Base-by-base conservation (phyloP, 2,329 filamentous ascomycete species). In the Beauveria sp. region DNA sequence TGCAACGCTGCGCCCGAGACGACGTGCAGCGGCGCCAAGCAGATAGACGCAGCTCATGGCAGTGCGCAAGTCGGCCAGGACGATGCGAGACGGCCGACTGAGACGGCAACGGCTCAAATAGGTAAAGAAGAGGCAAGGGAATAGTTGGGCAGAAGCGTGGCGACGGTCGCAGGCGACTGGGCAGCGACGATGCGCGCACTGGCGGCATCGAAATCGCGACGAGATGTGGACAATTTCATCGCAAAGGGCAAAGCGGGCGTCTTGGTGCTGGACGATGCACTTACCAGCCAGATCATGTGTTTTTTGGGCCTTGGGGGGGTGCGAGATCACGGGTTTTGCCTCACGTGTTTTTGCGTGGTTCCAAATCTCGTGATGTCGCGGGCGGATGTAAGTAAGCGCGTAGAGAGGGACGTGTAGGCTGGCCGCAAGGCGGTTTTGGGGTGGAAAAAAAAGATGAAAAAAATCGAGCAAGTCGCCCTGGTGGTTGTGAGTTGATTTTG, bases 271-370 rank as follows among this genome's bases (percentile, higher is more conserved):
- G 60, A 61, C 16, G 38, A 54, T 45, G 61, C 24, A 75, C 75
- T 75, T 77, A 77, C 76, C 75, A 75, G 66, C 69, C 68, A 72
- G 75, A 78, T 78, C 75, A 77, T 77, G 75, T 78, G 75, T 74
- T 71, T 67, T 67, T 65, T 65, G 66, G 66, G 59, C 28, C 59
- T 51, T 40, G 20, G 42, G n/a, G 42, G n/a, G 65, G 45, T 54
- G 64, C 67, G 70, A 75, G 73, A 78, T 78, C 75, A 78, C 75
- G 75, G 76, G 75, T 75, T 75, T 72, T 65, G 65, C 66, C 67
- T 77, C 75, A 77, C 75, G 75, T 78, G 75, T 75, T 75, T 72
- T 73, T 72, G 70, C 74, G 74, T 73, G 71, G 56, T 49, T 46
- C 57, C 57, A 59, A 72, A 78, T 75, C 76, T 78, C 76, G 77